Conservation (phyloP, 2,329 filamentous ascomycete genomes). For the Xylariaceae sp. region DNA sequence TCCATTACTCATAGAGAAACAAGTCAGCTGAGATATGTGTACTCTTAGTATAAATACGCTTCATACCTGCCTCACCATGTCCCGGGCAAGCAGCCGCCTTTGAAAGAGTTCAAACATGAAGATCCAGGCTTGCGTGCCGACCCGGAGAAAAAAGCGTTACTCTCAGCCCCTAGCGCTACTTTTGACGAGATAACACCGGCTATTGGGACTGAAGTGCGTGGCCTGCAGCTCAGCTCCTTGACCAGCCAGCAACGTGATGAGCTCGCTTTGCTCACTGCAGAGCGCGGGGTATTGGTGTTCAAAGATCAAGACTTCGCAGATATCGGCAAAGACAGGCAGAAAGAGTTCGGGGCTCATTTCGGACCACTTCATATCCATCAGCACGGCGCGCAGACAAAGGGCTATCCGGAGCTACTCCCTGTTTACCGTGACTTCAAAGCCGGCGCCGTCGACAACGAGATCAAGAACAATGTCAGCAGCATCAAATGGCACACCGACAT, state of each 20-base stretch:
- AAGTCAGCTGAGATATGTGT: not conserved
- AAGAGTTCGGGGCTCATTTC: slow-evolving; percentile 25
- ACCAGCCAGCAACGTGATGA: slow-evolving; percentile 32
- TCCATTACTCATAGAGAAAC: not conserved
- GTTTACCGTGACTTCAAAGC: slow-evolving; percentile 16
- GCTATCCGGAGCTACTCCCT: slow-evolving; percentile 11
- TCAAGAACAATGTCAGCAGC: slow-evolving; percentile 30
- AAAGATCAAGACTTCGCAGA: slow-evolving; percentile 26
- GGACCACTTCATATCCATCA: slow-evolving; percentile 20
- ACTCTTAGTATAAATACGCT: slow-evolving; percentile 10
- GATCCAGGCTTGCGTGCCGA: slow-evolving; percentile 12
- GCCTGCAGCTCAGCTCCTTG: slow-evolving; percentile 26
- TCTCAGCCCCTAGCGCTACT: slow-evolving; percentile 8
- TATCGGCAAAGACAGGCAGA: slow-evolving; percentile 24
- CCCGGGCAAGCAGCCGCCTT: slow-evolving; percentile 10
- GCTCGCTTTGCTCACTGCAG: slow-evolving; percentile 36
- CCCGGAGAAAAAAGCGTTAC: slow-evolving; percentile 13
- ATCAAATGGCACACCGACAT: slow-evolving; percentile 34
- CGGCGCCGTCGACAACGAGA: slow-evolving; percentile 29
- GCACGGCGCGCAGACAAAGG: slow-evolving; percentile 11
- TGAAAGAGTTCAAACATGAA: slow-evolving; percentile 9
- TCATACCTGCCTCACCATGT: slow-evolving; percentile 13
- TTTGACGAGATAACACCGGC: slow-evolving; percentile 18
- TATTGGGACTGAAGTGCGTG: slow-evolving; percentile 26
- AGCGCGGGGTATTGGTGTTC: slow-evolving; percentile 32